Conservation (phyloP, 257 asterid species). For the Solanum microdontum region DNA sequence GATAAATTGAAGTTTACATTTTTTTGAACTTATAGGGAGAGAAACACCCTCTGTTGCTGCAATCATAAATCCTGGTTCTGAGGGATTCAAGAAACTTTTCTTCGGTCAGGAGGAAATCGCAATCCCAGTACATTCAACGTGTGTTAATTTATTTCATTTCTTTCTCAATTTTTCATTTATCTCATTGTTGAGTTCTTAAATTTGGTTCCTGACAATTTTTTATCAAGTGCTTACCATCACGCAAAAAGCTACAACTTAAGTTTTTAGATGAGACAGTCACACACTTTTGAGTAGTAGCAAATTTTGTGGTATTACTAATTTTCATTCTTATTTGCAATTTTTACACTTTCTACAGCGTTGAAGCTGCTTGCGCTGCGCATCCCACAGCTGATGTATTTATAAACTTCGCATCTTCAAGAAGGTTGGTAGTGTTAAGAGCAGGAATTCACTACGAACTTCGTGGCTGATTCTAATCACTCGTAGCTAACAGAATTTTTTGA, state of each 20-base stretch:
- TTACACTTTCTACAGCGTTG: constrained; percentile 45
- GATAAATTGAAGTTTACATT: background rate
- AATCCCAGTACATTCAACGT: constrained; percentile 90
- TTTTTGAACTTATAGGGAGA: constrained; percentile 47
- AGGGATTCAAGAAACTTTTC: constrained; percentile 92
- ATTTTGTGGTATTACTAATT: background rate
- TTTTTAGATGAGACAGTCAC: background rate
- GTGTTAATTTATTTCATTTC: constrained; percentile 5
- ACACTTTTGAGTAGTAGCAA: background rate
- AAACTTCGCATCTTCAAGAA: constrained; percentile 93
- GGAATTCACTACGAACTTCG: background rate
- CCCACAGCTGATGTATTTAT: constrained; percentile 98
- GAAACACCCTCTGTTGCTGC: constrained; percentile 99
- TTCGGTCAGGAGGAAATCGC: constrained; percentile 97
- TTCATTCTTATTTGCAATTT: background rate
- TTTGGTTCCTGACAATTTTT: background rate
- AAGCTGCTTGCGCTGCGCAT: constrained; percentile 91
- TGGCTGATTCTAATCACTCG: background rate
- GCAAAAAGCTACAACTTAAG: background rate
- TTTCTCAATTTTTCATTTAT: background rate
- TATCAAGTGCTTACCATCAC: background rate
- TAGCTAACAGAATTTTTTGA: background rate
- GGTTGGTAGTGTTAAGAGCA: constrained; percentile 30
- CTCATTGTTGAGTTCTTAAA: background rate
- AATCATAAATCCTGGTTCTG: constrained; percentile 92